Conservation (phyloP, 2,329 filamentous ascomycete species). For the Sphaerulina vaccinii region DNA sequence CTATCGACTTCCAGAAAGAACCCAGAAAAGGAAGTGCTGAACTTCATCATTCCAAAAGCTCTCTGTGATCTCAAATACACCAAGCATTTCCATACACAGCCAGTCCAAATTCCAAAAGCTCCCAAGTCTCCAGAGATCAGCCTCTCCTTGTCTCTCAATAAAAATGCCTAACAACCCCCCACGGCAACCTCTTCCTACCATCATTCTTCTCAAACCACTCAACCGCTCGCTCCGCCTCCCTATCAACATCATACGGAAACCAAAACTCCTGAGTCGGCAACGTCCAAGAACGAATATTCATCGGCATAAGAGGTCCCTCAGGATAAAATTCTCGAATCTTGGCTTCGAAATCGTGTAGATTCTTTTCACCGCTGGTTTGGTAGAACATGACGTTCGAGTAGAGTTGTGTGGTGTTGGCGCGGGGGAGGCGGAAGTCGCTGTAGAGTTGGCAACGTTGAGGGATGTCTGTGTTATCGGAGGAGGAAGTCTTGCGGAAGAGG, state of each 20-base stretch:
- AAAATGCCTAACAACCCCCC: constrained; percentile 13
- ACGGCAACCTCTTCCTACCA: constrained; percentile 1
- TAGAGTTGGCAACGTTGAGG: constrained; percentile 7
- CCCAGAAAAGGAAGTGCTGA: too few species aligned
- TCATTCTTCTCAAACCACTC: constrained; percentile 3
- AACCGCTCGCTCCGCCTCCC: constrained; percentile 10
- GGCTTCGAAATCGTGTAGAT: constrained; percentile 2
- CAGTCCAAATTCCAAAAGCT: too few species aligned
- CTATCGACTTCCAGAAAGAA: too few species aligned
- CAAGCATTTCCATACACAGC: too few species aligned
- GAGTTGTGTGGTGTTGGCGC: constrained; percentile 12
- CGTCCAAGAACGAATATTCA: constrained; percentile 1
- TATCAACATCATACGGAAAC: constrained; percentile 14
- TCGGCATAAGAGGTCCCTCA: constrained; percentile 4
- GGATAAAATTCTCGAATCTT: constrained; percentile 7
- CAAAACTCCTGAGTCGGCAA: constrained; percentile 8
- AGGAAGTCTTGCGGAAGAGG: not conserved
- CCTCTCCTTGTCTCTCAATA: too few species aligned
- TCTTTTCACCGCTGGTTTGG: not conserved
- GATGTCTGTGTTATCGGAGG: not conserved
- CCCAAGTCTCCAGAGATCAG: too few species aligned
- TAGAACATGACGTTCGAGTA: constrained; percentile 17
- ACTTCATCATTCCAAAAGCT: too few species aligned
- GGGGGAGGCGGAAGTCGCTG: constrained; percentile 14
- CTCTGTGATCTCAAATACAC: too few species aligned